A percentile compares a stretch with the other conserved stretches of the same genome.
Evolutionary conservation across 139 green algal genomes (phyloP).

Genomic region (Pleodorina starrii): DNA sequence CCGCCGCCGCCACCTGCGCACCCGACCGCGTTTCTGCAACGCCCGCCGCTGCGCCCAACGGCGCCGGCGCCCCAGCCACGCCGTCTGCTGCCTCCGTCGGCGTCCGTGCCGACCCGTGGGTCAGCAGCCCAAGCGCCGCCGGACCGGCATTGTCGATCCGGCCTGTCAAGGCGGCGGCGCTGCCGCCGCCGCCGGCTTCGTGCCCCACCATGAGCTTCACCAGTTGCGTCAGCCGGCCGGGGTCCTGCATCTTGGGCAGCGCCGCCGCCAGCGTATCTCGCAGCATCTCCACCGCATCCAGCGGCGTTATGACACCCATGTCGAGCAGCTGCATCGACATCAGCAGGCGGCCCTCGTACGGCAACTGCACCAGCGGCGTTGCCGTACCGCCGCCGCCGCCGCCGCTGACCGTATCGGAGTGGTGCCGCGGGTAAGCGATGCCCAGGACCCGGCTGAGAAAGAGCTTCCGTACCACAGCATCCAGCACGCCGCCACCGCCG

Average conservation of each 20-base stretch:
- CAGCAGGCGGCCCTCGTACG: slow-evolving; percentile 33
- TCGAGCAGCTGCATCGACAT: slow-evolving; percentile 20
- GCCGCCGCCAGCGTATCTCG: not conserved
- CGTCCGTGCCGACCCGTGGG: not conserved
- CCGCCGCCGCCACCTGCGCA: not conserved
- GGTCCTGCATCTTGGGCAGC: not conserved
- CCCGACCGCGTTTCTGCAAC: not conserved
- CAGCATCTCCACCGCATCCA: slow-evolving; percentile 2
- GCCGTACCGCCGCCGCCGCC: not conserved
- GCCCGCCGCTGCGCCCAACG: not conserved
- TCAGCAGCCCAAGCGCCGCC: not conserved
- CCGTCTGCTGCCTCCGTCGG: not conserved
- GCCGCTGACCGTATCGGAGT: not conserved
- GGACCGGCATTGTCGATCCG: not conserved
- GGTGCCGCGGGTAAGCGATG: too few species aligned
- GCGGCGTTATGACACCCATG: not conserved
- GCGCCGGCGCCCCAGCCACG: not conserved
- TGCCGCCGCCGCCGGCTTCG: too few species aligned
- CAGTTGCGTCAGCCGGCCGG: not conserved
- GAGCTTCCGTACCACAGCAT: not conserved
- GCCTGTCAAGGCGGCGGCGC: too few species aligned
- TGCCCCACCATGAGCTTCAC: not conserved
- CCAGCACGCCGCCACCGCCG: not conserved
- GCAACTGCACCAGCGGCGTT: not conserved
- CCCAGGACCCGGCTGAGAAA: not conserved